phyloP scores from a whole-genome alignment of 768 basidiomycete species.

The Termitomyces eurrhizus region DNA sequence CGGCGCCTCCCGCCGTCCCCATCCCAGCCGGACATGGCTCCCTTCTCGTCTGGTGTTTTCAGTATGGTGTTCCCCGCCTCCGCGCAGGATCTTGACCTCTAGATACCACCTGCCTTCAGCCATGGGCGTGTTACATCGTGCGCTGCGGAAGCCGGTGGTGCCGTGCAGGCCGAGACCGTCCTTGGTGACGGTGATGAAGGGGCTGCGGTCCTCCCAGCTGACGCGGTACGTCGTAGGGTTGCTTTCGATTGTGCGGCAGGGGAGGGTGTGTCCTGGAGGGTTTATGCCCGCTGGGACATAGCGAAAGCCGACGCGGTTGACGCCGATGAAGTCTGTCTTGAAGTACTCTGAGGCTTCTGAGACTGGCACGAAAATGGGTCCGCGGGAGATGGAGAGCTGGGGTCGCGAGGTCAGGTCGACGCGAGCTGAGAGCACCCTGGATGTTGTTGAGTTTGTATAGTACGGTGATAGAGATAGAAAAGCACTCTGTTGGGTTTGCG shows the following conservation, averaged over 20 bases:
- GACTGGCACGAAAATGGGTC: conserved; percentile 63
- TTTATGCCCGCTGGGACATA: conserved; percentile 79
- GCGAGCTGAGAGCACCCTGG: conserved; percentile 55
- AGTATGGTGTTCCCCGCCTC: conserved; percentile 56
- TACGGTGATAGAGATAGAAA: neutral
- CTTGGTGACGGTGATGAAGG: conserved; percentile 72
- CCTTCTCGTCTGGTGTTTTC: conserved; percentile 56
- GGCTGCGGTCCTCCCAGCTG: conserved; percentile 89
- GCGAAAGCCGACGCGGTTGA: conserved; percentile 76
- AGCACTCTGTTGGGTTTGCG: conserved; percentile 34
- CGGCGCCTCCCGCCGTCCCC: conserved; percentile 90
- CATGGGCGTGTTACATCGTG: conserved; percentile 84
- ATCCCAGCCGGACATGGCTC: conserved; percentile 86
- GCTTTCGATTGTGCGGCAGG: conserved; percentile 81
- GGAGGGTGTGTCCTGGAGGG: conserved; percentile 47
- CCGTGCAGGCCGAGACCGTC: conserved; percentile 77
- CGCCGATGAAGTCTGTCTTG: conserved; percentile 66
- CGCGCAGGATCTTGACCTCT: conserved; percentile 78
- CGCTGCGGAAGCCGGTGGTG: conserved; percentile 88
- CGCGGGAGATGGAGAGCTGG: conserved; percentile 70
- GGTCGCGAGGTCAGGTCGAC: conserved; percentile 69
- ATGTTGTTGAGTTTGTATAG: conserved; percentile 8
- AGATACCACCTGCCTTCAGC: conserved; percentile 92
- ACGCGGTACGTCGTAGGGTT: conserved; percentile 66
- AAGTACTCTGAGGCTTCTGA: conserved; percentile 52